Evolutionary conservation across 164 flowering plant genomes (phyloP), one percentile per base, ranked within the genome.

Genomic region (Nelumbo lutea): DNA sequence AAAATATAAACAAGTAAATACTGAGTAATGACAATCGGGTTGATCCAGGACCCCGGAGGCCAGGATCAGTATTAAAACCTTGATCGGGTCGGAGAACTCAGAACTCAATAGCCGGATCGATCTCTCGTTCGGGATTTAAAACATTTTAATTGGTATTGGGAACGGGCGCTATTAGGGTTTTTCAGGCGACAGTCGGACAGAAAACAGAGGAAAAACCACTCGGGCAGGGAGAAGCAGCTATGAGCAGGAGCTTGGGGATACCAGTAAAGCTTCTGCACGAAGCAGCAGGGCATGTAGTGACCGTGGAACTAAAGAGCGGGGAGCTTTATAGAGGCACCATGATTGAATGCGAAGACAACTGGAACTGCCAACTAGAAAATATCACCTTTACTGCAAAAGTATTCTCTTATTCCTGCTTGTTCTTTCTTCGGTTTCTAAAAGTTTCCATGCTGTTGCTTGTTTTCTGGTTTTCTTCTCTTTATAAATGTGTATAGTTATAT

Each of bases 301-400:
- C 96, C 3, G 97, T 92, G 67, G 97, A 92, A 82, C 81, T 92
- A 52, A 90, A 90, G 79, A 88, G 90, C 73, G 93, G 96, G 5
- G 98, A 91, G 83, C 90, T 90, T 6, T 88, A 89, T 76, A 76
- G 96, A 74, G 97, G 96, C 7, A 87, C 84, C 83, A 86, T 93
- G 92, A 61, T 91, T 38, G 93, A 90, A 72, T 93, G 96, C 77
- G 98, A 94, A 77, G 97, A 94, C 66, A 91, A 94, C 83, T 94
- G 98, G 98, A 94, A 94, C 66, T 94, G 98, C 71, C 97, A 91
- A 76, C 96, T 94, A 68, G 97, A 94, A 68, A 81, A 72, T 80
- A 91, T 94, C 80, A 91, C 93, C 47, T 90, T 74, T 85, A 94
- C 98, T 39, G 86, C 96, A 51, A 94, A 86, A 87, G 98, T 89